Base-by-base conservation (phyloP, 192 early-diverging fungal species). In the Coemansia umbellata region DNA sequence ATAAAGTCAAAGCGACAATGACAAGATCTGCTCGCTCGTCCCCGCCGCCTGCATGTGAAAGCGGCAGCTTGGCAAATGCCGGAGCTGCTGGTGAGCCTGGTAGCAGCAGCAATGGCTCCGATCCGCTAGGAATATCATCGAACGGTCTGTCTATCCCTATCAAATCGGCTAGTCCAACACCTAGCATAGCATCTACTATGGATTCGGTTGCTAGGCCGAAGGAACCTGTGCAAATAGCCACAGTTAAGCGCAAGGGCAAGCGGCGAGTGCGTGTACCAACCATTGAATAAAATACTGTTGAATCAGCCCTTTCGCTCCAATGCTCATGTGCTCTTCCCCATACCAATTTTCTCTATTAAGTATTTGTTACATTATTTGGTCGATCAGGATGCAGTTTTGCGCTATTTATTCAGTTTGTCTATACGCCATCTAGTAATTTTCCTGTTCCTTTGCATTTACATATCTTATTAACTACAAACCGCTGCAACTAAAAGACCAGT, bases 161-260 rank as follows among this genome's bases (percentile, higher is more conserved):
- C 28, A 22, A 4, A 27, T 15, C 58, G 15, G 18, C 13, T 17
- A 51, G 58, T 9, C 58, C 40, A 31, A 31, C 58, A 3, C 58
- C 32, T 7, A 60, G 58, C 31, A 35, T 31, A 4, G 42, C 31
- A n/a, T 51, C 58, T 39, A 51, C 40, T 4, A 6, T 51, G 23
- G 48, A 60, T 22, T 59, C 42, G 32, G 32, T 32, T 41, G 41
- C 43, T n/a, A 30, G 43, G 24, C 43, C 43, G 13, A 27, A 22
- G 4, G 43, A 28, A 8, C 7, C 30, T 19, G 15, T 24, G 47
- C 36, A 49, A 4, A 53, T 61, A 31, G 59, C 50, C 33, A 59
- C 48, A 4, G 50, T 74, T 10, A 74, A 74, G 59, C 70, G 70
- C 44, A 66, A 65, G 41, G 70, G 70, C n/a, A 74, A 74, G 53